Base-by-base conservation (phyloP, 148 eudicot species). In the Chenopodium berlandieri region DNA sequence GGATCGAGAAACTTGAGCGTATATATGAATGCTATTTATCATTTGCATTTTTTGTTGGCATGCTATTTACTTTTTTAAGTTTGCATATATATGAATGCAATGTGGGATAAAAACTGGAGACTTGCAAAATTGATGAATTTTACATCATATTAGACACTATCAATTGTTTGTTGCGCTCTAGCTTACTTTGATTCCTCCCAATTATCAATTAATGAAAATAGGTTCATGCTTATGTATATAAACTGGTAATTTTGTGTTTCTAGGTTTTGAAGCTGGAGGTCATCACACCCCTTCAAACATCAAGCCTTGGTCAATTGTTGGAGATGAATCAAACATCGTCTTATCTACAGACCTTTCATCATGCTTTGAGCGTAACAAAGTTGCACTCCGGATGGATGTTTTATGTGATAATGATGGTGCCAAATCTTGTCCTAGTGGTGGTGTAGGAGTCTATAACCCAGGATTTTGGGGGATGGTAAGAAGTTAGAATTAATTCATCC, bases 391-490 rank as follows among this genome's bases (percentile, higher is more conserved):
- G 46, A 88, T 96, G 94, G 99, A 94, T 82, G 93, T 94, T 40
- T 82, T 91, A 77, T 96, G 99, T 89, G 98, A 85, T 73, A 84
- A 47, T 64, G 73, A 79, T 58, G 89, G 91, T 79, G 71, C 80
- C 75, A 88, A 77, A 32, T 46, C 71, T 44, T 96, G 99, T 87
- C 99, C 97, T 63, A 79, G 72, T 75, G 97, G 92, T 64, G 99
- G 99, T 56, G 98, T 96, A 48, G 98, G 98, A 85, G 85, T 96
- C 78, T 94, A 90, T 79, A 96, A 96, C 80, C 99, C 98, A 64
- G 99, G 99, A 84, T 96, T 83, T 78, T 96, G 99, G 98, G 99
- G 95, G 71, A 96, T 96, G 99, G 99, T 96, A 85, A 86, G 88
- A n/a, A 27, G 11, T 7, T 11, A 9, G 8, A 25, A 83, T 23